A percentile compares a stretch with the other conserved stretches of the same genome.
Conservation (phyloP, 371 early-diverging fungal species). For the Apophysomyces trapeziformis region DNA sequence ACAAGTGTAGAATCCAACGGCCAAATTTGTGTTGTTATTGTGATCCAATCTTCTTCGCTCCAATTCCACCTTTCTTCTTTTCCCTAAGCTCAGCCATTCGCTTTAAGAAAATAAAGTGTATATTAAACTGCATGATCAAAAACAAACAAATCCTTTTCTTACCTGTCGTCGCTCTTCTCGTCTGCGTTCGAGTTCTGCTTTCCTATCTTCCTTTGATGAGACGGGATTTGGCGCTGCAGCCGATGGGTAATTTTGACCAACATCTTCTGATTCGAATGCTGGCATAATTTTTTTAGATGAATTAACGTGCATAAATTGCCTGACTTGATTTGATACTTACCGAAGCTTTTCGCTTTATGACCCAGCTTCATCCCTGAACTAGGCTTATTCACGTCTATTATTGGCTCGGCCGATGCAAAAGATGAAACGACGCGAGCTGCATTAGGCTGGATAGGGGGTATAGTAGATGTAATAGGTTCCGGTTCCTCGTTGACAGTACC, state of each 20-base stretch:
- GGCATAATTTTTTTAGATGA: slow-evolving; percentile 6
- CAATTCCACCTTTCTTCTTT: slow-evolving; percentile 48
- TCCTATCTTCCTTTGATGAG: slow-evolving; percentile 51
- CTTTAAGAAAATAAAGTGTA: slow-evolving; percentile 14
- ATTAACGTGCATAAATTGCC: slow-evolving; percentile 3
- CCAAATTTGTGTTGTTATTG: background rate
- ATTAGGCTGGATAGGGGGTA: slow-evolving; percentile 15
- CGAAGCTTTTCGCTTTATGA: slow-evolving; percentile 38
- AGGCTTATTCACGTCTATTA: slow-evolving; percentile 15
- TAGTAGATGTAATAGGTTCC: slow-evolving; percentile 25
- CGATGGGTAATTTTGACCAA: slow-evolving; percentile 1
- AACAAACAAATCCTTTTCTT: background rate
- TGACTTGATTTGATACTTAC: slow-evolving; percentile 22
- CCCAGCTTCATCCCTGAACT: slow-evolving; percentile 43
- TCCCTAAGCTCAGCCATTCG: slow-evolving; percentile 60
- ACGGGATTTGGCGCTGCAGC: slow-evolving; percentile 19
- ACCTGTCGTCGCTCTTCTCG: slow-evolving; percentile 67
- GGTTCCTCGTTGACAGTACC: slow-evolving; percentile 20
- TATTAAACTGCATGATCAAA: background rate
- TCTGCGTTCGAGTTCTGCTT: slow-evolving; percentile 59
- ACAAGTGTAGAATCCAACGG: background rate
- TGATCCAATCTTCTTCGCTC: slow-evolving; percentile 45
- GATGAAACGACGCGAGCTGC: slow-evolving; percentile 21
- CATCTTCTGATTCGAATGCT: background rate
- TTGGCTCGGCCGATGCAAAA: slow-evolving; percentile 23